Percentiles rank a stretch among this genome's conserved stretches.
These are phyloP conservation scores for Boletus bicolor DNA, from an alignment of 768 basidiomycete species.

Conservation along the genomic window DNA sequence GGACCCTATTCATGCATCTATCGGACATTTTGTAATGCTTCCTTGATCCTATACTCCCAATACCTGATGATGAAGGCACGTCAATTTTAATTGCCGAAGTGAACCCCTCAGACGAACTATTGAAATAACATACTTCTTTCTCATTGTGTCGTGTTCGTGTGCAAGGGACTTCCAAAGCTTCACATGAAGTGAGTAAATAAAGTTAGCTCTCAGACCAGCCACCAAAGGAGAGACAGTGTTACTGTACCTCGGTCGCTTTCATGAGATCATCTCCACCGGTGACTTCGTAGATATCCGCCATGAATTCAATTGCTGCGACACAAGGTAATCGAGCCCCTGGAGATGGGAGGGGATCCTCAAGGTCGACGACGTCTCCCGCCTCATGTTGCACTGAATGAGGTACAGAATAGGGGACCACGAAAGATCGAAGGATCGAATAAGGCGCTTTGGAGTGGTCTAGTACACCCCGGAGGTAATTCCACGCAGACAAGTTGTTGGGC, in stretches of 20 bases:
- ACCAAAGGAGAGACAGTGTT: background rate
- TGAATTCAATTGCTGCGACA: constrained; percentile 75
- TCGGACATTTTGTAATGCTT: constrained; percentile 35
- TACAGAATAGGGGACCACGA: constrained; percentile 63
- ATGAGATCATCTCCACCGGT: constrained; percentile 46
- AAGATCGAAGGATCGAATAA: constrained; percentile 51
- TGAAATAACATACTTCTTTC: constrained; percentile 59
- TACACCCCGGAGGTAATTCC: constrained; percentile 95
- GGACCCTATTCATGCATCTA: constrained; percentile 14
- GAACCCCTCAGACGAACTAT: constrained; percentile 5
- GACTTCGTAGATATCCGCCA: constrained; percentile 72
- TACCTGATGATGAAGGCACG: constrained; percentile 45
- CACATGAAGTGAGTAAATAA: constrained; percentile 9
- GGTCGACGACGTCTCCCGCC: constrained; percentile 54
- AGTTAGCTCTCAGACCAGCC: constrained; percentile 5
- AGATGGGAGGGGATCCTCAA: constrained; percentile 71
- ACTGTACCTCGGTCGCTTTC: constrained; percentile 49
- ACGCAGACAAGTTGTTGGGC: constrained; percentile 92
- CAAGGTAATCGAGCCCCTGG: constrained; percentile 71
- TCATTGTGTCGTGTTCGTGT: constrained; percentile 66
- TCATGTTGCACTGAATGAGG: constrained; percentile 29
- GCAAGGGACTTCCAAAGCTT: constrained; percentile 74
- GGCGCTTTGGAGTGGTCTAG: constrained; percentile 61
- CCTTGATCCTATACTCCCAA: constrained; percentile 71
- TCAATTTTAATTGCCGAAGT: constrained; percentile 26